A percentile compares a stretch with the other conserved stretches of the same genome.
These are phyloP conservation scores for Phyllosticta citribraziliensis DNA, from an alignment of 2,329 filamentous ascomycete genomes.

Conservation along the genomic window DNA sequence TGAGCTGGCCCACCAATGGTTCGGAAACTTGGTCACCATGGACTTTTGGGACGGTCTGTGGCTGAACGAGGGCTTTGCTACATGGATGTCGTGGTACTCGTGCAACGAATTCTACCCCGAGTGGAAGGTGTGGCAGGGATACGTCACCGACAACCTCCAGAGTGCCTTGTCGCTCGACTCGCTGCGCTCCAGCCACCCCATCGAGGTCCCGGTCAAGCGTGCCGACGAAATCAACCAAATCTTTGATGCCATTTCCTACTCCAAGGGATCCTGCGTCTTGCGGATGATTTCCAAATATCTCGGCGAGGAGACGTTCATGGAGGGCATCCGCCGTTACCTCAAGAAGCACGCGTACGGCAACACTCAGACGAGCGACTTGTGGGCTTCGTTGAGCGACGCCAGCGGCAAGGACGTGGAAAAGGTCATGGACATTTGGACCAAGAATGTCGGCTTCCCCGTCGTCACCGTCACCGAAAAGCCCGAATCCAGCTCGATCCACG, in stretches of 20 bases:
- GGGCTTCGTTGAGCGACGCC: slow-evolving; percentile 76
- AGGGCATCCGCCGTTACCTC: slow-evolving; percentile 81
- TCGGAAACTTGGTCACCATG: slow-evolving; percentile 95
- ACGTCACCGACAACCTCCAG: slow-evolving; percentile 87
- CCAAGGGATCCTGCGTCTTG: slow-evolving; percentile 89
- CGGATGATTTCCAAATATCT: slow-evolving; percentile 96
- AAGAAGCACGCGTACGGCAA: slow-evolving; percentile 97
- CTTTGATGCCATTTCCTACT: slow-evolving; percentile 95
- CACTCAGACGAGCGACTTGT: slow-evolving; percentile 82
- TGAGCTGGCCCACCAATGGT: slow-evolving; percentile 96
- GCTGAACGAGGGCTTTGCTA: slow-evolving; percentile 90
- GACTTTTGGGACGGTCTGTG: slow-evolving; percentile 97
- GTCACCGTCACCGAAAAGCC: slow-evolving; percentile 73
- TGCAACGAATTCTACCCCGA: slow-evolving; percentile 94
- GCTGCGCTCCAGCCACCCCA: slow-evolving; percentile 86
- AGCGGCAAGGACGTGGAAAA: slow-evolving; percentile 85
- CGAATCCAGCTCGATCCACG: slow-evolving; percentile 60
- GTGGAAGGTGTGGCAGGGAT: slow-evolving; percentile 96
- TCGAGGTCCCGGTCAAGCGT: slow-evolving; percentile 90
- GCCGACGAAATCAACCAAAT: slow-evolving; percentile 97
- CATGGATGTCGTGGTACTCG: slow-evolving; percentile 89
- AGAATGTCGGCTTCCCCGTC: slow-evolving; percentile 89
- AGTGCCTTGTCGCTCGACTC: slow-evolving; percentile 82
- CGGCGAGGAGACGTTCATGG: slow-evolving; percentile 84
- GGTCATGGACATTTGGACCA: slow-evolving; percentile 95